A percentile compares a stretch with the other conserved stretches of the same genome.
phyloP scores from a whole-genome alignment of 2,329 filamentous ascomycete species.

The Ceratocystis papillata region DNA sequence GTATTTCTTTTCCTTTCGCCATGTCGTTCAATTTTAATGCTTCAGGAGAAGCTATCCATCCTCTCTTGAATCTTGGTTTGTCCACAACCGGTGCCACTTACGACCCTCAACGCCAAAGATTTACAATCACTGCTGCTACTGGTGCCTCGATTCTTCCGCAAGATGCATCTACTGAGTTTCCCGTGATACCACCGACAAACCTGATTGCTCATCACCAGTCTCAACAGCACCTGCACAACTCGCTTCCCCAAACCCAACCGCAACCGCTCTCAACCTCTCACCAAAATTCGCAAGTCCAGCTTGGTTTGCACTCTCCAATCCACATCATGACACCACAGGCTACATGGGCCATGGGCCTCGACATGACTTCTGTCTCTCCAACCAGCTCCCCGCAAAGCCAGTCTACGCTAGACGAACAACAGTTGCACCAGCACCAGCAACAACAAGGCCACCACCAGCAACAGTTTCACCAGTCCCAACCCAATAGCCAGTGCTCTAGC shows the following conservation, averaged over 20 bases:
- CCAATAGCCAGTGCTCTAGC: constrained; percentile 41
- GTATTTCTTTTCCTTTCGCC: constrained; percentile 20
- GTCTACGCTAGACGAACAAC: constrained; percentile 33
- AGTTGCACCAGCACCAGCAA: constrained; percentile 29
- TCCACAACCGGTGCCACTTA: constrained; percentile 17
- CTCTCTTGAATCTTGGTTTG: constrained; percentile 18
- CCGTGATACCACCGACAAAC: constrained; percentile 20
- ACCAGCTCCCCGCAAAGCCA: constrained; percentile 37
- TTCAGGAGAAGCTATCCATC: constrained; percentile 20
- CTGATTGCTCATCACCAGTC: constrained; percentile 14
- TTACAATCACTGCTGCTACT: constrained; percentile 17
- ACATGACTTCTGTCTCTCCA: constrained; percentile 39
- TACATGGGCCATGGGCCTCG: constrained; percentile 44
- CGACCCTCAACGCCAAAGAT: constrained; percentile 30
- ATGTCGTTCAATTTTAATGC: constrained; percentile 25
- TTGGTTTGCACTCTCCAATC: constrained; percentile 20
- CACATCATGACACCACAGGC: constrained; percentile 33
- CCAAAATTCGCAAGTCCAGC: constrained; percentile 18
- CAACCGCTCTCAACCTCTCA: constrained; percentile 29
- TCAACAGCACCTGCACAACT: constrained; percentile 16
- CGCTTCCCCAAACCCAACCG: constrained; percentile 29
- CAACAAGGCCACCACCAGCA: constrained; percentile 35
- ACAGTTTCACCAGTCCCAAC: constrained; percentile 27
- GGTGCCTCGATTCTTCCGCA: constrained; percentile 12
- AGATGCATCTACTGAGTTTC: constrained; percentile 27